Evolutionary conservation across 2,329 filamentous ascomycete species (phyloP).

Genomic region (Colletotrichum cuscutae): DNA sequence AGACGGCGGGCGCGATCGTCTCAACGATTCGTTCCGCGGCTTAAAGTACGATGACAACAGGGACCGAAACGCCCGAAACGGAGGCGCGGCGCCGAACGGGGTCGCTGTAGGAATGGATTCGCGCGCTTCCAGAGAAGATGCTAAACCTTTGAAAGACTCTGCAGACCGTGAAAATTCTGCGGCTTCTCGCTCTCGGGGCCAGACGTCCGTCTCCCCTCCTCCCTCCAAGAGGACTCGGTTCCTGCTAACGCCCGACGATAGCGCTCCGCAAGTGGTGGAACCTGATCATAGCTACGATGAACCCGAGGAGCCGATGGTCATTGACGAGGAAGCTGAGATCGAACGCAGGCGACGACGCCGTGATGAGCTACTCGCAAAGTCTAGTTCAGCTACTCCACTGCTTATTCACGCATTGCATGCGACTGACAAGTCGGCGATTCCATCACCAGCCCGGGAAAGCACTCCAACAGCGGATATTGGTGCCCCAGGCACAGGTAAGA

Average conservation of each 20-base stretch:
- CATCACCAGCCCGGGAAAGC: constrained; percentile 62
- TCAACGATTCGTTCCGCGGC: constrained; percentile 37
- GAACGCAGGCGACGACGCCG: constrained; percentile 86
- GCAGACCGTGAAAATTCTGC: constrained; percentile 44
- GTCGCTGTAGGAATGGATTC: constrained; percentile 68
- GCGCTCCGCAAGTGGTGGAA: constrained; percentile 42
- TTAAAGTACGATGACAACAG: constrained; percentile 58
- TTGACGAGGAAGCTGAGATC: constrained; percentile 85
- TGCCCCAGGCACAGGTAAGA: constrained; percentile 61
- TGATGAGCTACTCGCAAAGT: constrained; percentile 87
- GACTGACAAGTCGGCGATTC: constrained; percentile 65
- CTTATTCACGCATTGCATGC: constrained; percentile 79
- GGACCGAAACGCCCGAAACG: constrained; percentile 62
- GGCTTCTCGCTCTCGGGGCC: constrained; percentile 47
- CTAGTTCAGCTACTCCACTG: constrained; percentile 78
- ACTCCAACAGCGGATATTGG: constrained; percentile 51
- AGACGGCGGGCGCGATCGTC: constrained; percentile 42
- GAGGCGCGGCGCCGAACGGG: constrained; percentile 71
- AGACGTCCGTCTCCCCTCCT: constrained; percentile 40
- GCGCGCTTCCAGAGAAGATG: constrained; percentile 69
- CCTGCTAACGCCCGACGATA: constrained; percentile 24
- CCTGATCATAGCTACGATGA: constrained; percentile 49
- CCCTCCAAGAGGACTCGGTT: background rate
- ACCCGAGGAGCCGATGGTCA: constrained; percentile 65
- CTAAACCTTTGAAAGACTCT: constrained; percentile 75